Percentiles rank a stretch among this genome's conserved stretches.
Evolutionary conservation across 176 grass and related monocot genomes (phyloP).

Genomic region (Oryza coarctata): DNA sequence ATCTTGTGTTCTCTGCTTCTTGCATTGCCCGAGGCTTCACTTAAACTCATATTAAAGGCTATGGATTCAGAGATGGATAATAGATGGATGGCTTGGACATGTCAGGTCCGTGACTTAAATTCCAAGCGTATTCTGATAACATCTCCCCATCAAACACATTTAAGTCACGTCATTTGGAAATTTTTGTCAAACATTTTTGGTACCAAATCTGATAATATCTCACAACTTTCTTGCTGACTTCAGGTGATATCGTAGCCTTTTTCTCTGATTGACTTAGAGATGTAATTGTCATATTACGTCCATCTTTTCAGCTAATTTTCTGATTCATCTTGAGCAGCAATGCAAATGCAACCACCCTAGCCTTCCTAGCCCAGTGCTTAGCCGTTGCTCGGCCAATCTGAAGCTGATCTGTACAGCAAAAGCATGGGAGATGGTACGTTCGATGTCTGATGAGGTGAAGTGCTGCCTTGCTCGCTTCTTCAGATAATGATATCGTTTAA

Average conservation of each 20-base stretch:
- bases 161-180: neutral
- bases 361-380: neutral
- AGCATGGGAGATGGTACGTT: neutral
- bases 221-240: neutral
- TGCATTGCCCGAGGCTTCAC: conserved; percentile 13
- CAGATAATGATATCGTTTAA: neutral
- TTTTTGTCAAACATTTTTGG: neutral
- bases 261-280: neutral
- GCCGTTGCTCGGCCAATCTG: neutral
- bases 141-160: conserved; percentile 55
- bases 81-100: neutral
- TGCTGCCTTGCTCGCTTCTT: neutral
- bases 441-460: neutral
- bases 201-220: conserved; percentile 24
- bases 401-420: neutral
- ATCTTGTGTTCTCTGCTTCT: neutral
- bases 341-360: neutral
- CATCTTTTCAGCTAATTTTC: neutral
- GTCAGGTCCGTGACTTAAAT: conserved; percentile 52
- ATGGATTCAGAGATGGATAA: neutral
- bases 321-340: neutral
- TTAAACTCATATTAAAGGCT: conserved; percentile 8
- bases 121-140: conserved; percentile 54
- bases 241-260: neutral
- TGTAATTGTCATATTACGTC: neutral